A percentile compares a stretch with the other conserved stretches of the same genome.
These are phyloP conservation scores for Piper longum DNA, from an alignment of 164 flowering plant genomes.

Conservation along the genomic window DNA sequence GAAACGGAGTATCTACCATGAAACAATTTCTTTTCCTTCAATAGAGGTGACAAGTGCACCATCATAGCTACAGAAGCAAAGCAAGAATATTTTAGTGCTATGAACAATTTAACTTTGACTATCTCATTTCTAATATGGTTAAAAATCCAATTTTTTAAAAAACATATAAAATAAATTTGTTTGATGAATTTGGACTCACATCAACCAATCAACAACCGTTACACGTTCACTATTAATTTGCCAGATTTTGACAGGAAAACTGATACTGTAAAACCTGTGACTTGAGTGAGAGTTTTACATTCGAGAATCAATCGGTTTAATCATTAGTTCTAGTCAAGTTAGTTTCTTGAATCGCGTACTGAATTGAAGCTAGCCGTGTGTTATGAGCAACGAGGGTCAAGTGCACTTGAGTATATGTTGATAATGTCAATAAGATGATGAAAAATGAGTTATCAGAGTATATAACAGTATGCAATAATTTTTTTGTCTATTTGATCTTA, in stretches of 20 bases:
- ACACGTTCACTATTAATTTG: slow-evolving; percentile 18
- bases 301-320: too few species aligned
- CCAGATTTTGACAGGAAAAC: slow-evolving; percentile 43
- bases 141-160: background rate
- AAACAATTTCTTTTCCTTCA: slow-evolving; percentile 43
- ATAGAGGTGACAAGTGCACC: slow-evolving; percentile 73
- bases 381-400: too few species aligned
- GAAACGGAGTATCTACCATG: slow-evolving; percentile 31
- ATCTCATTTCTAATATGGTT: background rate
- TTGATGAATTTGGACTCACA: slow-evolving; percentile 26
- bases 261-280: too few species aligned
- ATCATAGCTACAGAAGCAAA: slow-evolving; percentile 58
- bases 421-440: too few species aligned
- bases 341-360: too few species aligned
- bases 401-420: too few species aligned
- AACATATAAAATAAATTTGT: background rate
- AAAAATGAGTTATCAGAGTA: too few species aligned
- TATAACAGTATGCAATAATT: too few species aligned
- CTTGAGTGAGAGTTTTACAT: too few species aligned
- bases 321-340: too few species aligned
- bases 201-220: slow-evolving; percentile 64
- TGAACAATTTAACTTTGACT: background rate
- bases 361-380: too few species aligned
- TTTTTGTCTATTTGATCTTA: too few species aligned
- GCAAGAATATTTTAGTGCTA: background rate